A percentile compares a stretch with the other conserved stretches of the same genome.
phyloP scores from a whole-genome alignment of 129 eudicot species.

The Lonicera japonica region DNA sequence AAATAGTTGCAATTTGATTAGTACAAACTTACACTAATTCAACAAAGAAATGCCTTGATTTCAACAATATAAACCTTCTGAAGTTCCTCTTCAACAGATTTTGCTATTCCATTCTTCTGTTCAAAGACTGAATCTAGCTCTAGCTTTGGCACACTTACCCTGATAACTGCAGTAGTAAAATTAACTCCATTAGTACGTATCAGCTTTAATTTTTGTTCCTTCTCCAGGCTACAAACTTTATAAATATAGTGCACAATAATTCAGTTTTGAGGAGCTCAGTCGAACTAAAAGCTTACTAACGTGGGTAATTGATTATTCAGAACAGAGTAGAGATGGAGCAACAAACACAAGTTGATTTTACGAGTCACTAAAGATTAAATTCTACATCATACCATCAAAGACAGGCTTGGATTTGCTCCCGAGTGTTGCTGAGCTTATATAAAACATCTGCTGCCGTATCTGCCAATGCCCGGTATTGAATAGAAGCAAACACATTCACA shows the following conservation, averaged over 20 bases:
- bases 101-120: conserved; percentile 45
- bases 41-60: not conserved
- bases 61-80: conserved; percentile 27
- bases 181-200: not conserved
- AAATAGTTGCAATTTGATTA: not conserved
- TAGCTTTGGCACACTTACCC: conserved; percentile 32
- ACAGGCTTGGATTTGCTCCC: conserved; percentile 44
- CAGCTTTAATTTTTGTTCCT: no score
- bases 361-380: no score
- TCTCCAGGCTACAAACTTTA: no score
- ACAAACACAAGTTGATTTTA: no score
- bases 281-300: no score
- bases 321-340: no score
- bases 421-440: conserved; percentile 40
- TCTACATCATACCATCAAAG: conserved; percentile 42
- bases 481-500: conserved; percentile 41
- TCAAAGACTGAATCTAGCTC: conserved; percentile 30
- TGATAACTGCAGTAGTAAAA: conserved; percentile 19
- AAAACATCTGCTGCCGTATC: conserved; percentile 39
- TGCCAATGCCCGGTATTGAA: conserved; percentile 36
- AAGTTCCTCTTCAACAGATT: conserved; percentile 33
- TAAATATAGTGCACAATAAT: no score
- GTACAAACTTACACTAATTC: not conserved
- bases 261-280: no score
- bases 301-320: no score